These are phyloP conservation scores for Globisporangium nagaii DNA, from an alignment of 352 stramenopile genomes.

Conservation along the genomic window DNA sequence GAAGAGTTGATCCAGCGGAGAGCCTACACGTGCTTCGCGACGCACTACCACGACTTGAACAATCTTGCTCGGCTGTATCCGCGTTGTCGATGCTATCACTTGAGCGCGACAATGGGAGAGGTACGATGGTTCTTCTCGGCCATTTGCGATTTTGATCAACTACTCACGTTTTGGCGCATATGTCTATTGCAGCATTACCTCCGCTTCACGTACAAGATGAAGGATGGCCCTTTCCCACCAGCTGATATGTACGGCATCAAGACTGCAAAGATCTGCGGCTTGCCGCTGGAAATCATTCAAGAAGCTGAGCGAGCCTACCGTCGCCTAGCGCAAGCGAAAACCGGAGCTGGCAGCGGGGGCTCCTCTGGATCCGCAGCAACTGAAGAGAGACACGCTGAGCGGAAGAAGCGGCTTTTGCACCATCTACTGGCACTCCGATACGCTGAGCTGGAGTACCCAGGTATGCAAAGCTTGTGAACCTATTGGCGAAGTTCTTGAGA, in stretches of 20 bases:
- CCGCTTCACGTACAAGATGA: slow-evolving; percentile 58
- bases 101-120: slow-evolving; percentile 38
- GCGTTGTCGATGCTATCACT: slow-evolving; percentile 65
- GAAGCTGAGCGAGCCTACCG: slow-evolving; percentile 47
- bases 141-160: no score
- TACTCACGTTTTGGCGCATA: no score
- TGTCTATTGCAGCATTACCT: slow-evolving; percentile 45
- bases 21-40: slow-evolving; percentile 87
- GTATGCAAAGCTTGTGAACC: slow-evolving; percentile 17
- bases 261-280: slow-evolving; percentile 63
- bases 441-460: slow-evolving; percentile 45
- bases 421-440: slow-evolving; percentile 69
- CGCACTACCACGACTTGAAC: slow-evolving; percentile 84
- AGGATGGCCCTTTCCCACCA: slow-evolving; percentile 53
- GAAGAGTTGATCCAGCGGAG: slow-evolving; percentile 71
- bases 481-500: not conserved
- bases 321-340: slow-evolving; percentile 19
- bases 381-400: slow-evolving; percentile 21
- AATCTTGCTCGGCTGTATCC: slow-evolving; percentile 54
- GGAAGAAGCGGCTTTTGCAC: slow-evolving; percentile 48
- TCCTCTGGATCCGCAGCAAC: slow-evolving; percentile 2
- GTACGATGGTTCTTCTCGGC: slow-evolving; percentile 22
- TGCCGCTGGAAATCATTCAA: slow-evolving; percentile 55
- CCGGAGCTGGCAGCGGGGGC: slow-evolving; percentile 10
- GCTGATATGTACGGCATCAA: slow-evolving; percentile 80